These are phyloP conservation scores for Alternaria metachromatica DNA, from an alignment of 2,329 filamentous ascomycete species.

Conservation along the genomic window DNA sequence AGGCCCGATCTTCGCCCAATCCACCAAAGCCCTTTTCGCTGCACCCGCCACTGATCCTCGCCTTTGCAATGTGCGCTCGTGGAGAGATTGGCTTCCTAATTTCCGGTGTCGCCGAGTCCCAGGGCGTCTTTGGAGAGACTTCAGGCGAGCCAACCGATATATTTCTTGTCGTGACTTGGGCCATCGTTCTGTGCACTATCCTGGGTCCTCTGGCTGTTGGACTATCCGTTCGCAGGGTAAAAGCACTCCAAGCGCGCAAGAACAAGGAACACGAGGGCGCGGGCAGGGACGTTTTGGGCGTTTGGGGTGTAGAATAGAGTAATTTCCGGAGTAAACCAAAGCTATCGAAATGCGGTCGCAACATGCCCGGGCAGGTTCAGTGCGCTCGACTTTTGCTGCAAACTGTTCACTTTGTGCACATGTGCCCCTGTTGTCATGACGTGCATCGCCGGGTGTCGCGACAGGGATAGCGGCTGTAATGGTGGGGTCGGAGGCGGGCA, in stretches of 20 bases:
- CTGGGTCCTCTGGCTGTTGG: conserved; percentile 62
- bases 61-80: conserved; percentile 74
- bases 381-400: not conserved
- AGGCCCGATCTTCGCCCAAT: conserved; percentile 21
- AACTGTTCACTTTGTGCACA: not conserved
- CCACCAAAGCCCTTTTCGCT: conserved; percentile 64
- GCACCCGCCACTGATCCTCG: conserved; percentile 71
- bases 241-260: conserved; percentile 48
- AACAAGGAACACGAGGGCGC: conserved; percentile 37
- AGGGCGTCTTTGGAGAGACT: conserved; percentile 53
- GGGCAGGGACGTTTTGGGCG: conserved; percentile 52
- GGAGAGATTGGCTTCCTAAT: conserved; percentile 84
- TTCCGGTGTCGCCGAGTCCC: conserved; percentile 68
- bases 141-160: conserved; percentile 50
- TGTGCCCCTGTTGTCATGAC: conserved; percentile 1
- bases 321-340: conserved; percentile 4
- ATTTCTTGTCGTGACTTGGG: conserved; percentile 63
- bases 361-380: not conserved
- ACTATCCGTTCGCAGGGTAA: conserved; percentile 56
- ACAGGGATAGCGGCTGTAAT: conserved; percentile 1
- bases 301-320: conserved; percentile 51
- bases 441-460: not conserved
- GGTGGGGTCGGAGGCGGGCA: conserved; percentile 1
- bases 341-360: not conserved
- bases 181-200: conserved; percentile 64